Conservation (phyloP, 345 rosid genomes). For the Raphanus raphanistrum region DNA sequence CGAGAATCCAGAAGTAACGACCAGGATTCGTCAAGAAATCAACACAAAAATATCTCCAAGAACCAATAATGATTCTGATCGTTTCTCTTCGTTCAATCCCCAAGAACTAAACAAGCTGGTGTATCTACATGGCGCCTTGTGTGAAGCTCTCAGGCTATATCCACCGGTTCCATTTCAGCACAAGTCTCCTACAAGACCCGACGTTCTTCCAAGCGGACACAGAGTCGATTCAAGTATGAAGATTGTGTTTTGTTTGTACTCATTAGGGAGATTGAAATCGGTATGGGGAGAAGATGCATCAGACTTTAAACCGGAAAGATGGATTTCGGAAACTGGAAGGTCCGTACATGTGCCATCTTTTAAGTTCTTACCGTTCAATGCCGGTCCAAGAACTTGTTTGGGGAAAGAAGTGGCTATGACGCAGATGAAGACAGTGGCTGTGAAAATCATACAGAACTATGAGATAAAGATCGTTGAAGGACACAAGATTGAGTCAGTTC, state of each 20-base stretch:
- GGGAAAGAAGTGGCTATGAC: background rate
- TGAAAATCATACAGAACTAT: slow-evolving; percentile 14
- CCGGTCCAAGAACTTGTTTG: slow-evolving; percentile 37
- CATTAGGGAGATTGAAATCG: slow-evolving; percentile 38
- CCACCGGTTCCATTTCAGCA: slow-evolving; percentile 38
- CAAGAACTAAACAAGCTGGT: slow-evolving; percentile 33
- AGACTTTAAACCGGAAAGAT: slow-evolving; percentile 31
- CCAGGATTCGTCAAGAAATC: slow-evolving; percentile 39
- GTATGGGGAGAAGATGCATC: slow-evolving; percentile 33
- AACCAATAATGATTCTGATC: background rate
- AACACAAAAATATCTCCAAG: slow-evolving; percentile 19
- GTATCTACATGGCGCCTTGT: slow-evolving; percentile 47
- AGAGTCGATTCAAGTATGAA: slow-evolving; percentile 16
- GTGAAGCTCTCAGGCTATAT: slow-evolving; percentile 33
- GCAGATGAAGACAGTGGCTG: background rate
- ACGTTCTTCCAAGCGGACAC: slow-evolving; percentile 39
- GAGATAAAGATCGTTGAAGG: slow-evolving; percentile 33
- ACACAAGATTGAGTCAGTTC: slow-evolving; percentile 29
- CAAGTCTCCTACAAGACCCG: slow-evolving; percentile 29
- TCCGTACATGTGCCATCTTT: background rate
- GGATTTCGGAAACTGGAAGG: background rate
- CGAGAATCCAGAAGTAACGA: slow-evolving; percentile 22
- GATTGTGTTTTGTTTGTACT: slow-evolving; percentile 32
- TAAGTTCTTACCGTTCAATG: background rate
- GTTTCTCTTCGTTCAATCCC: background rate